phyloP scores from a whole-genome alignment of 176 grass and related monocot genomes.

The Triticum urartu region DNA sequence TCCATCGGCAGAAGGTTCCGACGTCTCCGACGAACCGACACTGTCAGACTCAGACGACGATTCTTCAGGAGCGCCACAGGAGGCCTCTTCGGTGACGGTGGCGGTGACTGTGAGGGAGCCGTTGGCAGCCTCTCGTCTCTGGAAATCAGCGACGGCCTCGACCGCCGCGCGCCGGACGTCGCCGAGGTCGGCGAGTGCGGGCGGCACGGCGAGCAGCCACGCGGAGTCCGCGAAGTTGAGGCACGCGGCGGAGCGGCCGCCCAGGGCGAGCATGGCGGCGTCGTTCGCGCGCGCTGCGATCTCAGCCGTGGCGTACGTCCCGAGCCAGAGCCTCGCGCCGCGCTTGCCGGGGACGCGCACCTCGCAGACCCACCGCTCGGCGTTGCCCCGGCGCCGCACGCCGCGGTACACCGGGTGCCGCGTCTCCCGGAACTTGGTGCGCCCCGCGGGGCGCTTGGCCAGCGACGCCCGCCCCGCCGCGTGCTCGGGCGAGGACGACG shows the following conservation, averaged over 20 bases:
- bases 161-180: constrained; percentile 35
- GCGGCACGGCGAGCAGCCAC: constrained; percentile 34
- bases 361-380: constrained; percentile 71
- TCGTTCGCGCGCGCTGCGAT: constrained; percentile 63
- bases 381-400: constrained; percentile 49
- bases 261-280: constrained; percentile 46
- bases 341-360: constrained; percentile 58
- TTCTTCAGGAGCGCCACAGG: neutral
- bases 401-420: constrained; percentile 81
- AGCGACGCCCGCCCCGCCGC: neutral
- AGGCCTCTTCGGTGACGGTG: neutral
- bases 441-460: constrained; percentile 61
- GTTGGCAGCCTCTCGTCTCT: neutral
- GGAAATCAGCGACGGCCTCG: constrained; percentile 41
- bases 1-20: neutral
- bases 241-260: constrained; percentile 3
- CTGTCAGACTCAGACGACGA: neutral
- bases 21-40: neutral
- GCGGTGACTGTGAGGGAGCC: neutral
- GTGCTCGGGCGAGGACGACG: no score
- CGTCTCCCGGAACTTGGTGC: constrained; percentile 87
- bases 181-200: constrained; percentile 8
- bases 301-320: constrained; percentile 60
- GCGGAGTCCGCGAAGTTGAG: constrained; percentile 74
- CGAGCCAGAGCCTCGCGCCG: constrained; percentile 65